Percentiles rank a stretch among this genome's conserved stretches.
phyloP scores from a whole-genome alignment of 108 stramenopile species.

The Licmophora abbreviata region DNA sequence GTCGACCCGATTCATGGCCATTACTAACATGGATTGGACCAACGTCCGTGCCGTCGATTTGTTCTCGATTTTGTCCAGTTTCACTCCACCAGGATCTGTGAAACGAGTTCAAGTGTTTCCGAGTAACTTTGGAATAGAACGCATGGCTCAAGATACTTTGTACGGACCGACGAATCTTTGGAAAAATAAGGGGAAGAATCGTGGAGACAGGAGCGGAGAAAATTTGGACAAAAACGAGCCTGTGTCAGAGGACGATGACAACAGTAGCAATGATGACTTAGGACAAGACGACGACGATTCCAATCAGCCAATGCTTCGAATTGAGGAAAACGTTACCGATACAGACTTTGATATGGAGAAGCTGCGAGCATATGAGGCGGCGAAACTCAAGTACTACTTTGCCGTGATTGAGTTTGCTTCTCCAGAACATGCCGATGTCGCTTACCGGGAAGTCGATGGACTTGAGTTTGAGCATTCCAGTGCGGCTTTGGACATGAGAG shows the following conservation, averaged over 20 bases:
- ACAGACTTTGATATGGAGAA: conserved; percentile 85
- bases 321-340: conserved; percentile 14
- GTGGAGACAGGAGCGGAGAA: conserved; percentile 8
- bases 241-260: conserved; percentile 6
- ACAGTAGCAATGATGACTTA: conserved; percentile 1
- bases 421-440: conserved; percentile 60
- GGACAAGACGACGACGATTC: conserved; percentile 7
- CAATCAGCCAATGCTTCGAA: conserved; percentile 7
- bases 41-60: conserved; percentile 86
- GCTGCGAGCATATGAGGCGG: conserved; percentile 90
- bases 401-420: conserved; percentile 83
- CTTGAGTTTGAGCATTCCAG: conserved; percentile 93
- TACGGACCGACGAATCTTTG: conserved; percentile 73
- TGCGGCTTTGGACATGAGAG: conserved; percentile 85
- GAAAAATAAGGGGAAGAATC: conserved; percentile 34
- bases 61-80: conserved; percentile 79
- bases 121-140: conserved; percentile 82
- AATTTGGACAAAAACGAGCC: conserved; percentile 6
- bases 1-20: conserved; percentile 62
- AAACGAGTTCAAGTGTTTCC: conserved; percentile 76
- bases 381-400: conserved; percentile 94
- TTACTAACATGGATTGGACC: conserved; percentile 89
- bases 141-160: conserved; percentile 78
- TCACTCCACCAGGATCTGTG: conserved; percentile 70
- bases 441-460: conserved; percentile 89